Evolutionary conservation across 106 monocot genomes (phyloP).

Genomic region (Dendrobium catenatum): DNA sequence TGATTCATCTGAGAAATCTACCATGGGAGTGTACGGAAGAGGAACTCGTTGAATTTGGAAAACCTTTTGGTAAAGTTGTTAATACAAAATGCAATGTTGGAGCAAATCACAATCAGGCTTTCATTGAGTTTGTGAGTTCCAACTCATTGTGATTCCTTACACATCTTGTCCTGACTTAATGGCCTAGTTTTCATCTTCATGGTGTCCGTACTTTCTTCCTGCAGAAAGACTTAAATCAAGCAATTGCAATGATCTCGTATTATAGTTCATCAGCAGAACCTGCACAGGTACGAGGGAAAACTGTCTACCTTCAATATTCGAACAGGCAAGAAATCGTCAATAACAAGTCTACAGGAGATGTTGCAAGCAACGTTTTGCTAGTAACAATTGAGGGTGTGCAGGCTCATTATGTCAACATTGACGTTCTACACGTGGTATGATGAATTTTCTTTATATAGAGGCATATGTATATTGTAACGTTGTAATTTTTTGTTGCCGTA

Average conservation of each 20-base stretch:
- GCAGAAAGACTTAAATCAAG: not conserved
- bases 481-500: too few species aligned
- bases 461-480: too few species aligned
- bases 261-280: not conserved
- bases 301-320: not conserved
- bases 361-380: not conserved
- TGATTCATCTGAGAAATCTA: slow-evolving; percentile 77
- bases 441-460: too few species aligned
- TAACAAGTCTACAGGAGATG: not conserved
- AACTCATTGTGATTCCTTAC: not conserved
- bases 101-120: slow-evolving; percentile 88
- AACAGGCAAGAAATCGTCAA: not conserved
- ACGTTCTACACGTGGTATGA: not conserved
- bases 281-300: not conserved
- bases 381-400: not conserved
- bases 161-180: not conserved
- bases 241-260: not conserved
- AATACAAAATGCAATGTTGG: slow-evolving; percentile 90
- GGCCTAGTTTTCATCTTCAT: not conserved
- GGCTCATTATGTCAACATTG: not conserved
- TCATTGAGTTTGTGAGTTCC: slow-evolving; percentile 68
- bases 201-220: not conserved
- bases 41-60: slow-evolving; percentile 84
- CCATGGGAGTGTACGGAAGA: slow-evolving; percentile 89
- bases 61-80: slow-evolving; percentile 75